Percentiles rank a stretch among this genome's conserved stretches.
These are phyloP conservation scores for Saposhnikovia divaricata DNA, from an alignment of 129 eudicot genomes.

Conservation along the genomic window DNA sequence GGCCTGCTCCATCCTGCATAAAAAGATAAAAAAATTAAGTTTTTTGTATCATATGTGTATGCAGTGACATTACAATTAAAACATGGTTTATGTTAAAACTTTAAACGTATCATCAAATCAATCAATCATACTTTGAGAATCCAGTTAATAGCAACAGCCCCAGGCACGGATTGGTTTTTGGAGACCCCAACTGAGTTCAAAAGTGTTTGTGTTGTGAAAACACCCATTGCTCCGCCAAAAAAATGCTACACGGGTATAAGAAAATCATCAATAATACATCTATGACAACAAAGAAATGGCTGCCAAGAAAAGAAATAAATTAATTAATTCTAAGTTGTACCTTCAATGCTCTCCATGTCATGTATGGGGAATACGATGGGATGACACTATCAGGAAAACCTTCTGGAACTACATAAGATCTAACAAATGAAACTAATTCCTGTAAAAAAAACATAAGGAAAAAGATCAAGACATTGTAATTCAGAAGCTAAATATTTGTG, in stretches of 20 bases:
- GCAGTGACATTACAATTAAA: not conserved
- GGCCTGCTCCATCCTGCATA: constrained; percentile 92
- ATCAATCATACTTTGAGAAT: constrained; percentile 69
- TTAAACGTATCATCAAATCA: not conserved
- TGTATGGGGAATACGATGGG: constrained; percentile 94
- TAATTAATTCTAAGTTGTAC: constrained; percentile 21
- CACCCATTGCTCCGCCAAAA: constrained; percentile 99
- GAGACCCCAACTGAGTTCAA: constrained; percentile 87
- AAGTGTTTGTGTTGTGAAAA: constrained; percentile 93
- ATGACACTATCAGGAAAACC: constrained; percentile 94
- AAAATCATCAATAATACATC: not conserved
- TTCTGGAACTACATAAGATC: constrained; percentile 98
- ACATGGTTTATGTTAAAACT: not conserved
- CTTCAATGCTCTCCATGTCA: constrained; percentile 99
- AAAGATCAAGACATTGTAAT: not conserved
- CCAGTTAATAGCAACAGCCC: constrained; percentile 97
- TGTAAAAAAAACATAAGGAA: constrained; percentile 26
- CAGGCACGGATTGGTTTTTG: constrained; percentile 55
- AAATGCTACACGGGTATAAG: constrained; percentile 49
- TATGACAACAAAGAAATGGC: not conserved
- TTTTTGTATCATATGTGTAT: not conserved
- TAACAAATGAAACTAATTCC: constrained; percentile 72
- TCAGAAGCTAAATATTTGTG: not conserved
- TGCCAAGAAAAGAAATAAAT: not conserved
- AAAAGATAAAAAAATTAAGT: not conserved